Conservation (phyloP, 768 basidiomycete genomes). For the Pluteus cervinus region DNA sequence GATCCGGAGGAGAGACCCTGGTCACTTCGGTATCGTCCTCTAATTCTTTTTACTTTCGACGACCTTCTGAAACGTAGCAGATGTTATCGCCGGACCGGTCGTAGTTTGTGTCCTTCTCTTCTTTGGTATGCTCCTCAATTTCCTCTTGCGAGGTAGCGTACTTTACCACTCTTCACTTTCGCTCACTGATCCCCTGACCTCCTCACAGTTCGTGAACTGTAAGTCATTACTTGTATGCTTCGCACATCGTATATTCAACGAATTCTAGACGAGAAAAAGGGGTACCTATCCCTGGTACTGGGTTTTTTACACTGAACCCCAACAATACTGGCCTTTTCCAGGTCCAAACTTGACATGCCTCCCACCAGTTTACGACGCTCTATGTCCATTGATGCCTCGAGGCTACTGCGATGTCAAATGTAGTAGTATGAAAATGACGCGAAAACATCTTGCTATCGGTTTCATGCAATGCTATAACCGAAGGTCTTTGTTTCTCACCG, state of each 20-base stretch:
- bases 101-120: constrained; percentile 81
- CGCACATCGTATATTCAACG: not conserved
- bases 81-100: constrained; percentile 77
- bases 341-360: no score
- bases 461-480: no score
- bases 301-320: no score
- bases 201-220: constrained; percentile 55
- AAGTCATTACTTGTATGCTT: constrained; percentile 9
- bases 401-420: no score
- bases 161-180: constrained; percentile 1
- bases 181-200: constrained; percentile 6
- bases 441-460: no score
- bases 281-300: constrained; percentile 6
- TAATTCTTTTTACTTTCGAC: constrained; percentile 2
- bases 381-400: no score
- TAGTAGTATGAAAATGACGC: no score
- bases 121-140: constrained; percentile 82
- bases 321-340: no score
- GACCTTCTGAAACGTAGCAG: constrained; percentile 29
- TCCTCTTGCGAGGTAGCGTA: constrained; percentile 72
- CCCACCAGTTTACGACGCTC: no score
- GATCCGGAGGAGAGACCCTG: constrained; percentile 85
- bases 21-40: constrained; percentile 69
- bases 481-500: no score
- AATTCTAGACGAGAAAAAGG: constrained; percentile 4